Evolutionary conservation across 129 eudicot genomes (phyloP).

Genomic region (Flaveria bidentis): DNA sequence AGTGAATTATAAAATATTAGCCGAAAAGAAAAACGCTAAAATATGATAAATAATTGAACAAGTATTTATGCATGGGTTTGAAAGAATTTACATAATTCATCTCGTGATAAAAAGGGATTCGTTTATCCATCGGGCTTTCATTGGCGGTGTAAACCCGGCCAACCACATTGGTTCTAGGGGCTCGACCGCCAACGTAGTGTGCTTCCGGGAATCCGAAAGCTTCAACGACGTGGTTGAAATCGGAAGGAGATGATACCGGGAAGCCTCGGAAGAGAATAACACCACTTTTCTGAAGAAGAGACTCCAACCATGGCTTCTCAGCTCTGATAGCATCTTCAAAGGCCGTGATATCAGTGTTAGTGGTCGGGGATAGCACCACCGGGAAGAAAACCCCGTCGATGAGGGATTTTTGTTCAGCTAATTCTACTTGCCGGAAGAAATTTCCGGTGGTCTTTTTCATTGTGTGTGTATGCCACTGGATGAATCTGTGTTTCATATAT

Average conservation of each 20-base stretch:
- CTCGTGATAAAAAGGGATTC: constrained; percentile 22
- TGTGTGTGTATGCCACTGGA: not conserved
- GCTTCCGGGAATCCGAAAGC: constrained; percentile 26
- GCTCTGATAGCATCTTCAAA: constrained; percentile 37
- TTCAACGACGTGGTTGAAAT: constrained; percentile 17
- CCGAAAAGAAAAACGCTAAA: too few species aligned
- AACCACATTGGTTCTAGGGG: constrained; percentile 13
- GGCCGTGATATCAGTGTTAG: not conserved
- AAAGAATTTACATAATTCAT: constrained; percentile 44
- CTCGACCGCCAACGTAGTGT: constrained; percentile 17
- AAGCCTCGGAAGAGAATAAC: constrained; percentile 25
- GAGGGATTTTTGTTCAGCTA: constrained; percentile 49
- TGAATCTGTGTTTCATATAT: not conserved
- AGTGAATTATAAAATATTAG: too few species aligned
- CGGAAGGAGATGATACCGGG: not conserved
- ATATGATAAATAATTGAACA: too few species aligned
- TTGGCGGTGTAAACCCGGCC: constrained; percentile 21
- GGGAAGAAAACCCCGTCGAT: constrained; percentile 41
- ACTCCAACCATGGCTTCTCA: constrained; percentile 40
- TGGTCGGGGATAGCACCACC: constrained; percentile 44
- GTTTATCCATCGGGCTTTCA: constrained; percentile 11
- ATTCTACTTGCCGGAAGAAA: constrained; percentile 18
- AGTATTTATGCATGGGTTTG: not conserved
- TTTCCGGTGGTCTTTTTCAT: constrained; percentile 9
- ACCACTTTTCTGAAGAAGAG: constrained; percentile 14